These are phyloP conservation scores for Corynascus novoguineensis DNA, from an alignment of 495 filamentous ascomycete species.

Conservation along the genomic window DNA sequence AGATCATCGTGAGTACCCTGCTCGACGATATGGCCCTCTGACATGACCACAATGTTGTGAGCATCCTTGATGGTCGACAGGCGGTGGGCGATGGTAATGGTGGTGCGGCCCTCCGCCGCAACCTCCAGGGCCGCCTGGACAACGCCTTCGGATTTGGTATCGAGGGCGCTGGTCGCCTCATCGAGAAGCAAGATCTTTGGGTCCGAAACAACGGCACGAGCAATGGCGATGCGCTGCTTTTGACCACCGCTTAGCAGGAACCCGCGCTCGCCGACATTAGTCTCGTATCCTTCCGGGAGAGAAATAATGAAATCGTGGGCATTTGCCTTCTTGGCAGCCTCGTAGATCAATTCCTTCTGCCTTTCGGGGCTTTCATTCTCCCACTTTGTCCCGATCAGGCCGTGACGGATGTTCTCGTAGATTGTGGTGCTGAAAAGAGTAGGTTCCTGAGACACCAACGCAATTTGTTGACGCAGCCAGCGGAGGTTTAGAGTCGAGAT, in stretches of 20 bases:
- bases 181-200: conserved; percentile 92
- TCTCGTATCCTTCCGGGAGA: conserved; percentile 88
- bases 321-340: conserved; percentile 86
- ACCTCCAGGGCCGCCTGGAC: conserved; percentile 90
- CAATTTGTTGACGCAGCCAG: conserved; percentile 88
- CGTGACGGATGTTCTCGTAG: conserved; percentile 77
- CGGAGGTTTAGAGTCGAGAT: conserved; percentile 75
- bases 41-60: conserved; percentile 94
- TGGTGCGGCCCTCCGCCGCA: conserved; percentile 84
- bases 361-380: conserved; percentile 61
- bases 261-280: conserved; percentile 90
- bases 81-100: conserved; percentile 92
- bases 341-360: conserved; percentile 61
- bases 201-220: conserved; percentile 84
- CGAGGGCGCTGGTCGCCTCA: conserved; percentile 91
- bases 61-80: conserved; percentile 90
- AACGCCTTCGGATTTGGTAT: conserved; percentile 90
- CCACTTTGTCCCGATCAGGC: conserved; percentile 77
- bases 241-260: conserved; percentile 91
- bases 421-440: conserved; percentile 82
- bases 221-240: conserved; percentile 86
- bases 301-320: conserved; percentile 82
- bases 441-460: conserved; percentile 80
- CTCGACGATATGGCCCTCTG: conserved; percentile 77
- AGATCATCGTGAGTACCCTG: conserved; percentile 69